These are phyloP conservation scores for Scutellaria baicalensis DNA, from an alignment of 257 asterid species.

Conservation along the genomic window DNA sequence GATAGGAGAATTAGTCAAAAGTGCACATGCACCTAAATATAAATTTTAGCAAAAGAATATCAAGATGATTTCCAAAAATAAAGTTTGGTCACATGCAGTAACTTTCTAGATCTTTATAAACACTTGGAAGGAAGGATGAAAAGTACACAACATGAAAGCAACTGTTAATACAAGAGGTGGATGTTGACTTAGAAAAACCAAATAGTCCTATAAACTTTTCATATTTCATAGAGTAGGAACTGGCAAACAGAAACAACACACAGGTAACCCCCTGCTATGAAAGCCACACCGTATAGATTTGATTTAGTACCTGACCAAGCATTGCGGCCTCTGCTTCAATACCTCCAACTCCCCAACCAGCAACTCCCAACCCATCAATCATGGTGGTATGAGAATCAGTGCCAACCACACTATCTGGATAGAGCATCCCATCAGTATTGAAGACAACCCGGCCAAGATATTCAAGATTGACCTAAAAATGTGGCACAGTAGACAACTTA, in stretches of 20 bases:
- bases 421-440: conserved; percentile 70
- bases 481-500: neutral
- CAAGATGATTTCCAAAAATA: neutral
- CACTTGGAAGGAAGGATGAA: neutral
- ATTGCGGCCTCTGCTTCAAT: conserved; percentile 98
- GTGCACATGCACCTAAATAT: conserved; percentile 8
- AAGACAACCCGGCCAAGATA: conserved; percentile 94
- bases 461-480: conserved; percentile 80
- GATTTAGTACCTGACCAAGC: conserved; percentile 83
- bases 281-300: neutral
- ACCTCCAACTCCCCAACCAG: conserved; percentile 99
- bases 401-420: conserved; percentile 97
- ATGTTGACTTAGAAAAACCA: neutral
- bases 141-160: neutral
- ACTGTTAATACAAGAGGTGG: neutral
- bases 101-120: neutral
- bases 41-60: neutral
- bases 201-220: neutral
- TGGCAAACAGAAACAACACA: neutral
- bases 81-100: neutral
- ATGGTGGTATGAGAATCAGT: conserved; percentile 97
- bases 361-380: conserved; percentile 96
- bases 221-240: neutral
- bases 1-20: conserved; percentile 13
- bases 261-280: neutral